phyloP scores from a whole-genome alignment of 1,139 yeast genomes.

The Magnusiomyces suaveolens region DNA sequence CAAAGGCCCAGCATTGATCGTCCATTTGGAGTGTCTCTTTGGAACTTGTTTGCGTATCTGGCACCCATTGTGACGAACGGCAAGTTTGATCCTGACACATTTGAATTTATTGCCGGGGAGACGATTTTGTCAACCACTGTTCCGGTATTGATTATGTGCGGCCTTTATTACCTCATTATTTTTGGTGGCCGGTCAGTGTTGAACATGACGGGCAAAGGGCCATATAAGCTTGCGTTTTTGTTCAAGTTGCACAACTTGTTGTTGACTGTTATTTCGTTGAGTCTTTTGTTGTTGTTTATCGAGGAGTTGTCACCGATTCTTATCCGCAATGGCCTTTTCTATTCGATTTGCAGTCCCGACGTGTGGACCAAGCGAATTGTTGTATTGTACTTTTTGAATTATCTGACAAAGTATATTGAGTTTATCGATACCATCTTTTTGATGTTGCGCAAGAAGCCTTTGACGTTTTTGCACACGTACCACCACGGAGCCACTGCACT shows the following conservation, averaged over 20 bases:
- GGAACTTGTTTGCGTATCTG: slow-evolving; percentile 70
- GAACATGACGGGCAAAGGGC: slow-evolving; percentile 44
- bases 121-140: slow-evolving; percentile 45
- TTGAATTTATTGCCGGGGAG: slow-evolving; percentile 52
- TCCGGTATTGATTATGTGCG: slow-evolving; percentile 53
- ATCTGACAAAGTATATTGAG: slow-evolving; percentile 48
- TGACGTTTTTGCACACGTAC: slow-evolving; percentile 81
- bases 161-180: slow-evolving; percentile 63
- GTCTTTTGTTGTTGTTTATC: slow-evolving; percentile 54
- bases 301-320: slow-evolving; percentile 86
- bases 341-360: slow-evolving; percentile 68
- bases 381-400: slow-evolving; percentile 51
- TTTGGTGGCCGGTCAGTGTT: slow-evolving; percentile 70
- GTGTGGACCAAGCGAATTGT: slow-evolving; percentile 86
- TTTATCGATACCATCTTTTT: slow-evolving; percentile 86
- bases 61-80: slow-evolving; percentile 44
- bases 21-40: slow-evolving; percentile 82
- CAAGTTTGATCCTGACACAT: slow-evolving; percentile 37
- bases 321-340: slow-evolving; percentile 65
- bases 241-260: slow-evolving; percentile 75
- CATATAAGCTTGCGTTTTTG: slow-evolving; percentile 61
- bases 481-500: slow-evolving; percentile 98
- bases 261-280: slow-evolving; percentile 61
- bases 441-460: slow-evolving; percentile 81
- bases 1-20: slow-evolving; percentile 55